Percentiles rank a stretch among this genome's conserved stretches.
Evolutionary conservation across 768 basidiomycete species (phyloP).

Genomic region (Tricholoma furcatifolium): DNA sequence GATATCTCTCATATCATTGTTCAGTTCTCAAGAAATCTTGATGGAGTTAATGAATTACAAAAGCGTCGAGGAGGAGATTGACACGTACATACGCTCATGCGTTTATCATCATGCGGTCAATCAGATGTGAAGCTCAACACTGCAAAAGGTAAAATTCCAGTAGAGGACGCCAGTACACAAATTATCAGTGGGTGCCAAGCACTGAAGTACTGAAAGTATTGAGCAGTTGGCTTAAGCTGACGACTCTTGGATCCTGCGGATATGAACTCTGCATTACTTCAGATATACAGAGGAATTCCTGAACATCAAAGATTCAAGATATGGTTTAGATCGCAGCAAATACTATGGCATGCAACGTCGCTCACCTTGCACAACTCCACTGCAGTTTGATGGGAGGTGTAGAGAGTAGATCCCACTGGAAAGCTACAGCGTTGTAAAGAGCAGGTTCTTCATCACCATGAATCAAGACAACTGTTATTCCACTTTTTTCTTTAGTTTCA

Average conservation of each 20-base stretch:
- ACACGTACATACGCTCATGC: slow-evolving; percentile 38
- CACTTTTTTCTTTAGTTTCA: too few species aligned
- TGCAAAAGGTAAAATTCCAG: slow-evolving; percentile 42
- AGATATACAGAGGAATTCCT: slow-evolving; percentile 40
- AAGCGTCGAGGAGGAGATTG: not conserved
- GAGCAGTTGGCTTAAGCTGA: not conserved
- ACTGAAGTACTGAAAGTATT: too few species aligned
- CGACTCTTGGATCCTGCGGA: slow-evolving; percentile 46
- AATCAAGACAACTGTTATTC: too few species aligned
- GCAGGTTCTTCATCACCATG: too few species aligned
- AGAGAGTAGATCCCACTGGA: too few species aligned
- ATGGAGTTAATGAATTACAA: not conserved
- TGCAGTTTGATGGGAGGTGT: slow-evolving; percentile 37
- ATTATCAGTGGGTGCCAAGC: too few species aligned
- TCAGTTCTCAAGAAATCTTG: too few species aligned
- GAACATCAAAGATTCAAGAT: slow-evolving; percentile 34
- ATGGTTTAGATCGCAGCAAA: slow-evolving; percentile 1
- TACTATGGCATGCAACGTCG: slow-evolving; percentile 1
- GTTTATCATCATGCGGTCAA: slow-evolving; percentile 37
- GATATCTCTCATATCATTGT: too few species aligned
- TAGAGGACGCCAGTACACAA: slow-evolving; percentile 38
- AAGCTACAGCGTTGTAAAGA: too few species aligned
- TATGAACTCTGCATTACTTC: slow-evolving; percentile 40
- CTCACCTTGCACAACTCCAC: slow-evolving; percentile 44
- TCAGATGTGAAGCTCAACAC: slow-evolving; percentile 34